Evolutionary conservation across 371 early-diverging fungal genomes (phyloP).

Genomic region (Rhizomucor pusillus): DNA sequence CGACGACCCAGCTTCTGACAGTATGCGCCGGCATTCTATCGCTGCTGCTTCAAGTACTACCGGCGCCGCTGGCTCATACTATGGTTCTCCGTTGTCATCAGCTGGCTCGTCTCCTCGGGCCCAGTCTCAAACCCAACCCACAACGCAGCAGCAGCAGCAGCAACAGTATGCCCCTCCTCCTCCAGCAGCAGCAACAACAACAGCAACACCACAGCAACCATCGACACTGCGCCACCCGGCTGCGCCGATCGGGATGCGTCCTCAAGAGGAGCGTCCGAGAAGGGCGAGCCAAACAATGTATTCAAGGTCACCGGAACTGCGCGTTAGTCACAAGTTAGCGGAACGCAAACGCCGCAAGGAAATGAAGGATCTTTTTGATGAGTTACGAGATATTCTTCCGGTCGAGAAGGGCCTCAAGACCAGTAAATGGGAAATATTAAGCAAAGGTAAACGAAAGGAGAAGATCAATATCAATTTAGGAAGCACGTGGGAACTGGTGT

Average conservation of each 20-base stretch:
- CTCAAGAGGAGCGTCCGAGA: conserved; percentile 3
- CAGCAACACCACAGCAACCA: not conserved
- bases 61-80: conserved; percentile 10
- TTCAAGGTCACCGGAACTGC: conserved; percentile 58
- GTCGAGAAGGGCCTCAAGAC: conserved; percentile 66
- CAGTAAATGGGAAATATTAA: conserved; percentile 80
- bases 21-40: conserved; percentile 19
- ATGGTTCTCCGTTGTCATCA: conserved; percentile 9
- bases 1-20: conserved; percentile 8
- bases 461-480: not conserved
- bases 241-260: not conserved
- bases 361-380: conserved; percentile 82
- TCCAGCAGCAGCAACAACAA: conserved; percentile 9
- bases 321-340: conserved; percentile 73
- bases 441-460: conserved; percentile 49
- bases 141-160: conserved; percentile 8
- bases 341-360: conserved; percentile 77
- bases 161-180: not conserved
- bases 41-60: conserved; percentile 2
- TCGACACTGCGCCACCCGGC: conserved; percentile 5
- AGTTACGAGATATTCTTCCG: conserved; percentile 66
- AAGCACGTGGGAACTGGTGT: too few species aligned
- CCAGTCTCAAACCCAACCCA: conserved; percentile 5
- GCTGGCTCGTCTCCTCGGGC: conserved; percentile 4
- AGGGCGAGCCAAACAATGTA: conserved; percentile 29